Evolutionary conservation across 2,329 filamentous ascomycete species (phyloP).

Genomic region (Paraphoma chrysanthemicola): DNA sequence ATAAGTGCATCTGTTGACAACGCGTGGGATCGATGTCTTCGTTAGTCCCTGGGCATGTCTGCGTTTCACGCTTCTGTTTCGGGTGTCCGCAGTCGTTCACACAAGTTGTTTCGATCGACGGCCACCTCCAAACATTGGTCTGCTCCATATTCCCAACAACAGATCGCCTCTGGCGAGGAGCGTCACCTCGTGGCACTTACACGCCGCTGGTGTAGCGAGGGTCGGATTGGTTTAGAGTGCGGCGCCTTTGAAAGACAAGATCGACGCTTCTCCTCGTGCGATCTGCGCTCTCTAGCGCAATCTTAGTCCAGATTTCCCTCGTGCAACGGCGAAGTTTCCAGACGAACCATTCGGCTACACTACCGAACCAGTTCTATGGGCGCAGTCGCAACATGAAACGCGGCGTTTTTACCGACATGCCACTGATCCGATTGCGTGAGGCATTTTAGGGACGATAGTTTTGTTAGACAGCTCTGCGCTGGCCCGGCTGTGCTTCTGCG

Average conservation of each 20-base stretch:
- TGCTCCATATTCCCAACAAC: slow-evolving; percentile 26
- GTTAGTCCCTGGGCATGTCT: slow-evolving; percentile 8
- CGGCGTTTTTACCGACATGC: slow-evolving; percentile 4
- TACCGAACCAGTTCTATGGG: slow-evolving; percentile 34
- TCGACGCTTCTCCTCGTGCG: slow-evolving; percentile 10
- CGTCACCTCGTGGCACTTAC: slow-evolving; percentile 31
- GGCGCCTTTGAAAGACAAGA: slow-evolving; percentile 2
- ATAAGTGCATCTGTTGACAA: slow-evolving; percentile 18
- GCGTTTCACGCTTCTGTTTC: slow-evolving; percentile 40
- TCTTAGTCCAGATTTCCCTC: slow-evolving; percentile 18
- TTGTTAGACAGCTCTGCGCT: background rate
- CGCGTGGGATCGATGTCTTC: background rate
- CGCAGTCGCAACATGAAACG: slow-evolving; percentile 6
- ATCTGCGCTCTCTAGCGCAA: slow-evolving; percentile 16
- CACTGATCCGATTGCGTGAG: background rate
- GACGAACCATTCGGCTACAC: slow-evolving; percentile 27
- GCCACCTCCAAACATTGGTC: slow-evolving; percentile 22
- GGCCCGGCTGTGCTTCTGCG: too few species aligned
- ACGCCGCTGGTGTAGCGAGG: slow-evolving; percentile 27
- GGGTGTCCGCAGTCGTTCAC: slow-evolving; percentile 30
- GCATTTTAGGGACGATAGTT: background rate
- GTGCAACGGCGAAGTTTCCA: slow-evolving; percentile 29
- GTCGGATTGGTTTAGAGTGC: background rate
- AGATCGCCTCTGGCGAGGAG: slow-evolving; percentile 28
- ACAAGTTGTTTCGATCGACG: slow-evolving; percentile 32